Conservation (phyloP, 169 alveolate genomes). For the Babesia sp. region DNA sequence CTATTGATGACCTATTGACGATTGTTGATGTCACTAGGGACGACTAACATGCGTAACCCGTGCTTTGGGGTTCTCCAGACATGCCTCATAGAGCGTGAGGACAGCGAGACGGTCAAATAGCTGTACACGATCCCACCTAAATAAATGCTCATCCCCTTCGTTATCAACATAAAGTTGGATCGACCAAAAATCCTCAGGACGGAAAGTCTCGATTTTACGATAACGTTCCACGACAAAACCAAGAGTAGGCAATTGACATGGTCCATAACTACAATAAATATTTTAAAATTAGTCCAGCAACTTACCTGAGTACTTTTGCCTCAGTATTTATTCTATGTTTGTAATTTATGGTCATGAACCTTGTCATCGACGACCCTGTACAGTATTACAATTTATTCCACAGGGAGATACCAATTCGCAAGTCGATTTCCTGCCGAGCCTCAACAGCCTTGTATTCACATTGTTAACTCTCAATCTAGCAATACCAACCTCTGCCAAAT, state of each 20-base stretch:
- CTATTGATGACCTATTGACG: slow-evolving; percentile 32
- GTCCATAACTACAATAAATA: slow-evolving; percentile 90
- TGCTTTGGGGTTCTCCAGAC: slow-evolving; percentile 71
- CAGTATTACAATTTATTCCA: slow-evolving; percentile 48
- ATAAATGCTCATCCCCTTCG: slow-evolving; percentile 53
- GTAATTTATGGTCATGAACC: slow-evolving; percentile 80
- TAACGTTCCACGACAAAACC: slow-evolving; percentile 97
- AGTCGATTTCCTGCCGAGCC: slow-evolving; percentile 96
- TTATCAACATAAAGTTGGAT: slow-evolving; percentile 77
- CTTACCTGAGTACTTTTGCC: slow-evolving; percentile 64
- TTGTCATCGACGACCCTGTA: slow-evolving; percentile 70
- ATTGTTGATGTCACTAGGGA: neutral
- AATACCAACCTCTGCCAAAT: slow-evolving; percentile 80
- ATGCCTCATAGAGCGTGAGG: slow-evolving; percentile 73
- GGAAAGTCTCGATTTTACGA: slow-evolving; percentile 86
- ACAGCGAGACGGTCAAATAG: slow-evolving; percentile 81
- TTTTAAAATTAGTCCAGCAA: slow-evolving; percentile 25
- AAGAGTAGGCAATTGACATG: slow-evolving; percentile 98
- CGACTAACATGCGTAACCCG: slow-evolving; percentile 65
- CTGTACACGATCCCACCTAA: slow-evolving; percentile 77
- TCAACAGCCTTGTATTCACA: slow-evolving; percentile 85
- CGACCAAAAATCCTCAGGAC: slow-evolving; percentile 91
- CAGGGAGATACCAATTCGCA: slow-evolving; percentile 84
- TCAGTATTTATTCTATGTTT: slow-evolving; percentile 71
- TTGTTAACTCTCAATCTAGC: neutral